Evolutionary conservation across 2,329 filamentous ascomycete genomes (phyloP).

Genomic region (Paecilomyces variotii): DNA sequence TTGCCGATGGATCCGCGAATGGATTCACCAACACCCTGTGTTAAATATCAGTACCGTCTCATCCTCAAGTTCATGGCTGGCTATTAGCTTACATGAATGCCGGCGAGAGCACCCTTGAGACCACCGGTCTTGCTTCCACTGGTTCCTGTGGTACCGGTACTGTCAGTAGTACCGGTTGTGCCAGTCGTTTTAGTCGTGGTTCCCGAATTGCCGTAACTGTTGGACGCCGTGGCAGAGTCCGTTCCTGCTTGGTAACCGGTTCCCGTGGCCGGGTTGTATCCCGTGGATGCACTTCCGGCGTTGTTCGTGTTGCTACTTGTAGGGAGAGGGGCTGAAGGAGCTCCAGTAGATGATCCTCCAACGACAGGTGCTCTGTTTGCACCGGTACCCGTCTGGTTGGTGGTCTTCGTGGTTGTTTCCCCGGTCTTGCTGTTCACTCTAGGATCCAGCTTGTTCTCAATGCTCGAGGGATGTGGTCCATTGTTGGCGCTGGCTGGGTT

Average conservation of each 20-base stretch:
- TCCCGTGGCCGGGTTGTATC: slow-evolving; percentile 21
- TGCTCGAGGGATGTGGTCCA: slow-evolving; percentile 13
- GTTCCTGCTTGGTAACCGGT: slow-evolving; percentile 9
- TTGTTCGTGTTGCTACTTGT: slow-evolving; percentile 5
- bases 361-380: slow-evolving; percentile 5
- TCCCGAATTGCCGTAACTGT: neutral
- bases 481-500: slow-evolving; percentile 2
- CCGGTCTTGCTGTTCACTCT: slow-evolving; percentile 18
- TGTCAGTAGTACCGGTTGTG: neutral
- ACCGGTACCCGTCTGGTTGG: slow-evolving; percentile 7
- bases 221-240: neutral
- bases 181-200: neutral
- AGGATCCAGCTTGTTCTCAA: slow-evolving; percentile 20
- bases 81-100: slow-evolving; percentile 26
- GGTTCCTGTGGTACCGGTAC: slow-evolving; percentile 7
- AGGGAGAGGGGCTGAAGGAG: slow-evolving; percentile 15
- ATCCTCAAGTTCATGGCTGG: neutral
- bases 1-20: slow-evolving; percentile 30
- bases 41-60: neutral
- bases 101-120: slow-evolving; percentile 20
- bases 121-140: slow-evolving; percentile 3
- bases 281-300: slow-evolving; percentile 9
- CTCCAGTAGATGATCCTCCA: slow-evolving; percentile 20
- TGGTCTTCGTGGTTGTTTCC: slow-evolving; percentile 12
- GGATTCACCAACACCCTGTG: slow-evolving; percentile 33